Evolutionary conservation across 2,329 filamentous ascomycete species (phyloP).

Genomic region (Cephalotrichum gorgonifer): DNA sequence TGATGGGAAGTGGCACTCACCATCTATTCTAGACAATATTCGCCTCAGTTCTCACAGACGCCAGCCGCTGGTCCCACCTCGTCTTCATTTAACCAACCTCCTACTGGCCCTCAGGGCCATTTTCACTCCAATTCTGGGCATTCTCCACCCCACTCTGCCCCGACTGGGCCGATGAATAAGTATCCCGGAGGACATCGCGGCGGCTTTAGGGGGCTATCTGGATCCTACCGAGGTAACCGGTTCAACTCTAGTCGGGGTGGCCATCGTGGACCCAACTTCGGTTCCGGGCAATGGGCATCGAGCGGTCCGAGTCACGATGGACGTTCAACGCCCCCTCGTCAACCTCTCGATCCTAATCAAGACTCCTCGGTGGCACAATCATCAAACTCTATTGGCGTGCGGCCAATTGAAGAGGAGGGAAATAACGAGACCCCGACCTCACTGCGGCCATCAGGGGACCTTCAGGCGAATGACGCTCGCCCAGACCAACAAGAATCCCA

Average conservation of each 20-base stretch:
- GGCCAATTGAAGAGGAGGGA: slow-evolving; percentile 22
- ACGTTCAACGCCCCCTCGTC: background rate
- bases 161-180: slow-evolving; percentile 46
- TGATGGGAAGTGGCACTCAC: background rate
- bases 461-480: slow-evolving; percentile 47
- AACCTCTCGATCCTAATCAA: background rate
- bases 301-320: background rate
- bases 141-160: slow-evolving; percentile 40
- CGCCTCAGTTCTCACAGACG: background rate
- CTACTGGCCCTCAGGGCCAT: background rate
- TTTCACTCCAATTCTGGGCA: background rate
- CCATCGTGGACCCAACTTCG: slow-evolving; percentile 52
- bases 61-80: background rate
- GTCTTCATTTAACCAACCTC: slow-evolving; percentile 1
- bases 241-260: slow-evolving; percentile 38
- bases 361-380: background rate
- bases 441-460: slow-evolving; percentile 53
- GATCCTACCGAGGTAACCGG: slow-evolving; percentile 50
- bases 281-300: slow-evolving; percentile 58
- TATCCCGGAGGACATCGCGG: slow-evolving; percentile 35
- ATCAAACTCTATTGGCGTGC: background rate
- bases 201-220: slow-evolving; percentile 33
- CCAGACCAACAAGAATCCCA: background rate
- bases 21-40: background rate
- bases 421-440: slow-evolving; percentile 43